phyloP scores from a whole-genome alignment of 2,329 filamentous ascomycete genomes.

The Trematosphaeria pertusa region DNA sequence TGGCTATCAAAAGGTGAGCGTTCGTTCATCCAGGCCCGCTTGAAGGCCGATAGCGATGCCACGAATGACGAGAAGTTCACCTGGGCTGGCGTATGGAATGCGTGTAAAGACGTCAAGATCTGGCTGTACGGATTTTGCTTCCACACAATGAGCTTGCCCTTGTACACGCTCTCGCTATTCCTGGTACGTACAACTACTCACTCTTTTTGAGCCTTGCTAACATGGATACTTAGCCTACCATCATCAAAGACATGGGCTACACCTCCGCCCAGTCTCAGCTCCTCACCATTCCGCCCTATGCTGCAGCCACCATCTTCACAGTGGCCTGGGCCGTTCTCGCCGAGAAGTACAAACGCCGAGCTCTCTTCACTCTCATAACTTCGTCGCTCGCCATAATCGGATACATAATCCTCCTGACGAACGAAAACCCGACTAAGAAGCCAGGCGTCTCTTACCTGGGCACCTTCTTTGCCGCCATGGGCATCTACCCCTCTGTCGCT shows the following conservation, averaged over 20 bases:
- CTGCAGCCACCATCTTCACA: slow-evolving; percentile 46
- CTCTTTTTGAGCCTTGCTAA: slow-evolving; percentile 5
- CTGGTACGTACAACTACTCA: slow-evolving; percentile 47
- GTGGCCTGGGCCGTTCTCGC: slow-evolving; percentile 44
- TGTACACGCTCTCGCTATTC: slow-evolving; percentile 49
- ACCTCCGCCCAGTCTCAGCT: slow-evolving; percentile 51
- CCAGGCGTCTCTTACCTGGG: slow-evolving; percentile 49
- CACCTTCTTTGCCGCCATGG: slow-evolving; percentile 47
- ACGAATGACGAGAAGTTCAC: slow-evolving; percentile 72
- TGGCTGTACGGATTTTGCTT: slow-evolving; percentile 72
- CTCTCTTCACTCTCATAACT: slow-evolving; percentile 45
- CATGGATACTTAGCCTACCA: slow-evolving; percentile 59
- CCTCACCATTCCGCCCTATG: slow-evolving; percentile 56
- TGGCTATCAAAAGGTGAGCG: slow-evolving; percentile 63
- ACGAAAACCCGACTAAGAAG: slow-evolving; percentile 34
- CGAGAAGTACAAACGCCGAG: slow-evolving; percentile 39
- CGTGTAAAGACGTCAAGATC: slow-evolving; percentile 57
- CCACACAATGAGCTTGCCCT: slow-evolving; percentile 71
- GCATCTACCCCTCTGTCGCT: slow-evolving; percentile 49
- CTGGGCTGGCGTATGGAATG: slow-evolving; percentile 70
- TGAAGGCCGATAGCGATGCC: slow-evolving; percentile 73
- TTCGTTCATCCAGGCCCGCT: slow-evolving; percentile 65
- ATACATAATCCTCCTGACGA: slow-evolving; percentile 49
- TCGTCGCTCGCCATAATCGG: slow-evolving; percentile 43
- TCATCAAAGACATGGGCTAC: slow-evolving; percentile 54